These are phyloP conservation scores for Colletotrichum tropicicola DNA, from an alignment of 2,329 filamentous ascomycete genomes.

Conservation along the genomic window DNA sequence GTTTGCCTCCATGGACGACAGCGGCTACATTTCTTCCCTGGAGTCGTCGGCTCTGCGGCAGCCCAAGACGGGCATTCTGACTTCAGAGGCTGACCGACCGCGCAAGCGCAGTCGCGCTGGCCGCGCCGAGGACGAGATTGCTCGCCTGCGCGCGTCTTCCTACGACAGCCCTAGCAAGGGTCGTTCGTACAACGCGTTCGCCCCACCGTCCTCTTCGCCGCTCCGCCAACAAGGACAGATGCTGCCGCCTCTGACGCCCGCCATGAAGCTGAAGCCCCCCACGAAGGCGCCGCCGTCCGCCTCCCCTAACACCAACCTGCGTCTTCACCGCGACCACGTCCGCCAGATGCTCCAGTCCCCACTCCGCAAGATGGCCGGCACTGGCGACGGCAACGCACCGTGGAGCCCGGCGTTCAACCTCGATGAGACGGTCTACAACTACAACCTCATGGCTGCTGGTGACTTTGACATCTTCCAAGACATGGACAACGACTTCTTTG, in stretches of 20 bases:
- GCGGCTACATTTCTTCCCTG: conserved; percentile 95
- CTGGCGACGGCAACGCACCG: conserved; percentile 57
- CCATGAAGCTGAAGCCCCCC: conserved; percentile 79
- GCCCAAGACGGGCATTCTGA: conserved; percentile 70
- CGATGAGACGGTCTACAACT: conserved; percentile 63
- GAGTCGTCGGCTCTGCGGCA: conserved; percentile 89
- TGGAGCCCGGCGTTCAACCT: conserved; percentile 76
- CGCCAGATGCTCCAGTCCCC: conserved; percentile 84
- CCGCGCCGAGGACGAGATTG: conserved; percentile 95
- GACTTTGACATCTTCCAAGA: conserved; percentile 72
- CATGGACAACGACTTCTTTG: conserved; percentile 46
- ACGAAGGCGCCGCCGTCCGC: conserved; percentile 74
- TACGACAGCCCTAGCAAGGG: conserved; percentile 88
- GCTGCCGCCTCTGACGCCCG: conserved; percentile 82
- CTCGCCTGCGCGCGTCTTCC: conserved; percentile 88
- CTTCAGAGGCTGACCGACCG: conserved; percentile 82
- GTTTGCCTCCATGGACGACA: conserved; percentile 84
- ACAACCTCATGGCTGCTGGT: conserved; percentile 54
- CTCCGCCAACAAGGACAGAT: conserved; percentile 70
- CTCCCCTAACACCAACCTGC: conserved; percentile 92
- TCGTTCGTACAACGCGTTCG: conserved; percentile 60
- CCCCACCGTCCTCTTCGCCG: conserved; percentile 74
- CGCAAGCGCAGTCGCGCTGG: conserved; percentile 66
- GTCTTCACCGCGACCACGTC: conserved; percentile 86
- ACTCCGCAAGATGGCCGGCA: conserved; percentile 54